Evolutionary conservation across 305 asterid species (phyloP), one percentile per base, ranked within the genome.

Genomic region (Fraxinus greggii): DNA sequence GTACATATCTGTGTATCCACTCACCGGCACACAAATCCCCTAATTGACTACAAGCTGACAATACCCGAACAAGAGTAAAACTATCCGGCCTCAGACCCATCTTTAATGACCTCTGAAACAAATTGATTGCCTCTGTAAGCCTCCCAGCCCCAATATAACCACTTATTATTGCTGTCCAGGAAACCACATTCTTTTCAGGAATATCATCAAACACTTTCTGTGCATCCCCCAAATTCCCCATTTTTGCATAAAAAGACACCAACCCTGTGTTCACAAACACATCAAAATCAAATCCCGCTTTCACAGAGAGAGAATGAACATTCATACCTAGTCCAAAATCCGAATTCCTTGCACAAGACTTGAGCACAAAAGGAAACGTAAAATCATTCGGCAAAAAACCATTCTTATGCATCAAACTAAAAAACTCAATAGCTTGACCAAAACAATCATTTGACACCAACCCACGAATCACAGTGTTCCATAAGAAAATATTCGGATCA

Each of bases 151-250:
- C 87, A 77, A 90, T 82, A 77, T 89, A 93, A 21, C 93, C 96
- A 77, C 91, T 83, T 83, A 93, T 87, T 26, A 92, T 82, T 13
- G 93, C 92, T 29, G 93, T 89, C 95, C 94, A 92, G 21, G 95
- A 86, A 72, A 89, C 94, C 73, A 87, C 91, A 81, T 91, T 89
- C 83, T 88, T 89, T 7, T 89, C 97, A 82, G 90, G 90, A 84
- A 90, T 90, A 69, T 87, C 92, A 80, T 89, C 95, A 77, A 91
- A 93, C 92, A 89, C 87, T 32, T 85, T 89, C 54, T 84, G 87
- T 0, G 97, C 95, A 84, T 89, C 92, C 1, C 32, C 78, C 59
- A 91, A 40, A 21, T 19, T 72, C 70, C 89, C 91, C 80, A 92
- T 63, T 83, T 83, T 90, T 0, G 91, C 86, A 38, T 92, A 93